Evolutionary conservation across 179 eudicot species (phyloP), one percentile per base, ranked within the genome.

Genomic region (Gypsophila paniculata): DNA sequence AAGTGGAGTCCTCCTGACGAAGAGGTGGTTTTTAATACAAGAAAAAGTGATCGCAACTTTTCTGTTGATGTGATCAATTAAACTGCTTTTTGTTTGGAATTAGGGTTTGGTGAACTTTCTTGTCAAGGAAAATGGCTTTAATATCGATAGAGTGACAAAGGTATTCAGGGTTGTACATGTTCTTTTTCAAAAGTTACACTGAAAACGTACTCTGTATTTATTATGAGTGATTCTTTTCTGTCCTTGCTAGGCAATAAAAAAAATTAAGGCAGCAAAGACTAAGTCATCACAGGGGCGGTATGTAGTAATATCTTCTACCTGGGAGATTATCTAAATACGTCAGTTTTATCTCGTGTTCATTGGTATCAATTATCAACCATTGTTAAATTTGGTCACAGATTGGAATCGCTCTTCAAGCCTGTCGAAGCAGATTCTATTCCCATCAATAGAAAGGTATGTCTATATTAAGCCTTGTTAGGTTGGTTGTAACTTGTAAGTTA

Each of bases 1-100:
- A 94, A 87, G 72, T 94, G 97, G 99, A 76, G 77, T 76, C 70
- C 93, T 77, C 99, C 99, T 54, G 99, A 94, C 78, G 99, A 94
- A 77, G 93, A 94, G 83, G 99, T 94, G 69, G 12, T 26, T 36
- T 52, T 48, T 36, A 8, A 6, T 38, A 25, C 29, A 66, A 25
- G 1, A 13, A 66, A 51, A 53, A 25, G 52, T 15, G 60, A 51
- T 26, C 26, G 17, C 0, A 49, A 67, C 11, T 15, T 67, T 21
- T 44, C 71, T 49, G 23, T 55, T n/a, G 2, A 42, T 19, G 59
- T 71, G 21, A 8, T 36, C 49, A 15, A 39, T 65, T 44, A 44
- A 46, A 25, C 36, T 38, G 19, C 61, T 1, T 10, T 84, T 67
- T 69, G 29, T 49, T 70, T 75, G 60, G 57, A 23, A 75, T 70